Conservation (phyloP, 2,329 filamentous ascomycete genomes). For the Paecilomyces sp. region DNA sequence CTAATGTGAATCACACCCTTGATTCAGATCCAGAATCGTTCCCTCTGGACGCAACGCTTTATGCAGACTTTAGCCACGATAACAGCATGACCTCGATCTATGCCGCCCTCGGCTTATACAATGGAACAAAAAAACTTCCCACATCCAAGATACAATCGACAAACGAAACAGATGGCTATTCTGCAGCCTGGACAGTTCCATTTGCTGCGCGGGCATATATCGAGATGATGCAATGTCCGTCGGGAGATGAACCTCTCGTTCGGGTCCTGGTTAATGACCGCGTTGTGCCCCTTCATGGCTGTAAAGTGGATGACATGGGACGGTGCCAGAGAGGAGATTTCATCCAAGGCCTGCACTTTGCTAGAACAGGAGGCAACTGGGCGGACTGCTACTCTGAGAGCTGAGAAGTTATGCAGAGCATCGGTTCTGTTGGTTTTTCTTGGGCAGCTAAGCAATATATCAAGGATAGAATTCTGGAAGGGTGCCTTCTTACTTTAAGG, state of each 20-base stretch:
- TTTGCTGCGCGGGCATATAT: conserved; percentile 78
- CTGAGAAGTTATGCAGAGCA: conserved; percentile 1
- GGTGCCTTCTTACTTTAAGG: too few relatives aligned
- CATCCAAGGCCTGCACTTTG: conserved; percentile 69
- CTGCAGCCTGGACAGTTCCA: conserved; percentile 71
- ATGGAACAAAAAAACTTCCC: conserved; percentile 51
- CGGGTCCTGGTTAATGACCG: conserved; percentile 78
- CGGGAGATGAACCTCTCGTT: conserved; percentile 58
- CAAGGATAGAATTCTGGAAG: too few relatives aligned
- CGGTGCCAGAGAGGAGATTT: conserved; percentile 64
- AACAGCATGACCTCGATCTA: conserved; percentile 76
- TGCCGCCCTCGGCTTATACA: conserved; percentile 71
- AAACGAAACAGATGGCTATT: conserved; percentile 57
- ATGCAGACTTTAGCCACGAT: conserved; percentile 89
- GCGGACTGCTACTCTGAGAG: conserved; percentile 46
- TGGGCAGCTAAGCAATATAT: neutral
- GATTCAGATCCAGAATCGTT: conserved; percentile 63
- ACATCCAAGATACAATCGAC: conserved; percentile 44
- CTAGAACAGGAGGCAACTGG: conserved; percentile 66
- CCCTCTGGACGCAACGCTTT: conserved; percentile 61
- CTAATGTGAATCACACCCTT: conserved; percentile 70
- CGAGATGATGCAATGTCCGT: conserved; percentile 71
- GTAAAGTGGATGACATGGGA: conserved; percentile 62
- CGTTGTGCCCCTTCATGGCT: conserved; percentile 65
- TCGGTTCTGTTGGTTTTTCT: neutral